Evolutionary conservation across 2,329 filamentous ascomycete species (phyloP).

Genomic region (Neonectria faginata): DNA sequence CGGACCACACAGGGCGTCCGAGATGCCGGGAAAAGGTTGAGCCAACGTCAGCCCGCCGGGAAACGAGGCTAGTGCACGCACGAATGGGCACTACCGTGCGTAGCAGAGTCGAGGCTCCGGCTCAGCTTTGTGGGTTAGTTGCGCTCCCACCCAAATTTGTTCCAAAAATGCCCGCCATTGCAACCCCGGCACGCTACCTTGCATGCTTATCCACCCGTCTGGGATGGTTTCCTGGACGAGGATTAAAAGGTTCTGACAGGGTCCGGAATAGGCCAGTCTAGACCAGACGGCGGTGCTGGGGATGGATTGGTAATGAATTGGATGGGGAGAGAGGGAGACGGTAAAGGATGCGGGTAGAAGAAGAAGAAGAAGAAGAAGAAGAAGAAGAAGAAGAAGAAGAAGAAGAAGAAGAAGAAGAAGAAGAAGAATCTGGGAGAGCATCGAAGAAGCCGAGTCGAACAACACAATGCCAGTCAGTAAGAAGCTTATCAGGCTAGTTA

Average conservation of each 20-base stretch:
- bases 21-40: neutral
- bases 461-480: neutral
- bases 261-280: neutral
- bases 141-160: neutral
- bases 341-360: neutral
- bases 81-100: neutral
- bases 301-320: neutral
- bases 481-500: slow-evolving; percentile 4
- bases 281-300: neutral
- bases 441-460: neutral
- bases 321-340: neutral
- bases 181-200: neutral
- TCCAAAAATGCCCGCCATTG: slow-evolving; percentile 5
- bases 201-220: slow-evolving; percentile 4
- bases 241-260: slow-evolving; percentile 9
- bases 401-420: neutral
- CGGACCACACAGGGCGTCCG: neutral
- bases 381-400: neutral
- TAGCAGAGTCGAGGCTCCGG: neutral
- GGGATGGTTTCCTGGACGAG: slow-evolving; percentile 4
- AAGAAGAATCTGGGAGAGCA: neutral
- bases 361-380: neutral
- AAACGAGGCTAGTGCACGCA: neutral
- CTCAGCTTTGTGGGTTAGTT: neutral
- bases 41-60: neutral